Conservation (phyloP, 805 yeast genomes). For the Blastobotrys mokoenaii region DNA sequence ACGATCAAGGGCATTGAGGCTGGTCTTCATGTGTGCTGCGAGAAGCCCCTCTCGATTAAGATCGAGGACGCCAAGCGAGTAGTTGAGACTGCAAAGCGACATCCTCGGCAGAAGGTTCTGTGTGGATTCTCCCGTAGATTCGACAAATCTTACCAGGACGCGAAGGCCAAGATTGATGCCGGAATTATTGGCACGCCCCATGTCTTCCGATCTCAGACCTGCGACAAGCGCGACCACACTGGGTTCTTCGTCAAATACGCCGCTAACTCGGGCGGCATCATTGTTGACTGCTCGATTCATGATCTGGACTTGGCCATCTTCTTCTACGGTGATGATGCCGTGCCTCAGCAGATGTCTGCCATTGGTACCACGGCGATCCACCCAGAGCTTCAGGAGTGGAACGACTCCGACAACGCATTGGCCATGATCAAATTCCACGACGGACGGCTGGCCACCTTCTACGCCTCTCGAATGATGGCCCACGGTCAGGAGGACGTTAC, state of each 20-base stretch:
- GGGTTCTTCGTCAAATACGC: slow-evolving; percentile 15
- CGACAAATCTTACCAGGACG: slow-evolving; percentile 13
- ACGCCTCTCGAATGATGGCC: slow-evolving; percentile 15
- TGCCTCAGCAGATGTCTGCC: slow-evolving; percentile 14
- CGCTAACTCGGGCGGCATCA: slow-evolving; percentile 21
- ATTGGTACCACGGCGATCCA: slow-evolving; percentile 16
- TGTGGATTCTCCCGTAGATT: slow-evolving; percentile 19
- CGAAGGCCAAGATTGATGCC: slow-evolving; percentile 10
- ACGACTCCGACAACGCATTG: slow-evolving; percentile 19
- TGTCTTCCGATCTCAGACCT: slow-evolving; percentile 16
- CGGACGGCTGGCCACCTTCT: slow-evolving; percentile 11
- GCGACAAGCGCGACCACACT: slow-evolving; percentile 11
- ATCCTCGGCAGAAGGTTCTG: slow-evolving; percentile 14
- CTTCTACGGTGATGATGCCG: slow-evolving; percentile 14
- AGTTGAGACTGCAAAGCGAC: slow-evolving; percentile 9
- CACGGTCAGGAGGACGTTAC: slow-evolving; percentile 19
- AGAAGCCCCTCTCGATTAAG: slow-evolving; percentile 12
- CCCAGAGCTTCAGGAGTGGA: slow-evolving; percentile 17
- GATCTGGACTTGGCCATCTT: slow-evolving; percentile 18
- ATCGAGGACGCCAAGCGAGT: slow-evolving; percentile 10
- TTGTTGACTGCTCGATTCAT: slow-evolving; percentile 20
- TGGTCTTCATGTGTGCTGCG: slow-evolving; percentile 16
- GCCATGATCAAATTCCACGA: slow-evolving; percentile 16
- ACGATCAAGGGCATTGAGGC: slow-evolving; percentile 11
- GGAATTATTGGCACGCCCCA: slow-evolving; percentile 16